These are phyloP conservation scores for Podosphaera fusca DNA, from an alignment of 2,329 filamentous ascomycete species.

Conservation along the genomic window DNA sequence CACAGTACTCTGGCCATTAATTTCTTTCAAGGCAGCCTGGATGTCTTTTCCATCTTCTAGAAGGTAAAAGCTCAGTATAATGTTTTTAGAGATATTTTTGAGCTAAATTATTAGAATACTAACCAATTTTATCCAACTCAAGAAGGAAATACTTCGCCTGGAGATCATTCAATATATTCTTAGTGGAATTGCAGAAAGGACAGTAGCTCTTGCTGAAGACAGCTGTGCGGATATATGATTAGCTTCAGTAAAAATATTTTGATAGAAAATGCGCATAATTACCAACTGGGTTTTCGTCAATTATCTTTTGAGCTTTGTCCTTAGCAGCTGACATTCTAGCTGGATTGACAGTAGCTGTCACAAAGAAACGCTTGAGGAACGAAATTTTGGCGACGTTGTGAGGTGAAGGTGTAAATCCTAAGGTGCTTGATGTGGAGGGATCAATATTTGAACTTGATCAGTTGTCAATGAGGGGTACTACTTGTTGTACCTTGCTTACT, in stretches of 20 bases:
- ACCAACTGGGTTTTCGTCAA: slow-evolving; percentile 75
- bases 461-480: too few relatives aligned
- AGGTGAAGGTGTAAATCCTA: slow-evolving; percentile 2
- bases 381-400: slow-evolving; percentile 25
- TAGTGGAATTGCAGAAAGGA: slow-evolving; percentile 69
- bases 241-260: background rate
- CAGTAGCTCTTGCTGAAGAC: slow-evolving; percentile 97
- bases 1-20: slow-evolving; percentile 69
- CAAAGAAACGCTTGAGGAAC: slow-evolving; percentile 52
- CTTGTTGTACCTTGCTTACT: too few relatives aligned
- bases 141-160: slow-evolving; percentile 52
- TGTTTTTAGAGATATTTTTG: background rate
- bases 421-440: background rate
- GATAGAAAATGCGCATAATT: slow-evolving; percentile 17
- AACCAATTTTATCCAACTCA: slow-evolving; percentile 72
- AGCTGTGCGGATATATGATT: slow-evolving; percentile 24
- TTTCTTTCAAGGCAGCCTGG: slow-evolving; percentile 59
- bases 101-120: slow-evolving; percentile 16
- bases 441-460: too few relatives aligned
- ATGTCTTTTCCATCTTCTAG: slow-evolving; percentile 62
- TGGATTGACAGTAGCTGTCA: slow-evolving; percentile 29
- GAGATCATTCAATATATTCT: slow-evolving; percentile 44
- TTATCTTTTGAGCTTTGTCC: slow-evolving; percentile 63
- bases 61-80: background rate
- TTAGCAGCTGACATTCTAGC: slow-evolving; percentile 62